Evolutionary conservation across 257 asterid genomes (phyloP), one percentile per base, ranked within the genome.

Genomic region (Capsicum baccatum): DNA sequence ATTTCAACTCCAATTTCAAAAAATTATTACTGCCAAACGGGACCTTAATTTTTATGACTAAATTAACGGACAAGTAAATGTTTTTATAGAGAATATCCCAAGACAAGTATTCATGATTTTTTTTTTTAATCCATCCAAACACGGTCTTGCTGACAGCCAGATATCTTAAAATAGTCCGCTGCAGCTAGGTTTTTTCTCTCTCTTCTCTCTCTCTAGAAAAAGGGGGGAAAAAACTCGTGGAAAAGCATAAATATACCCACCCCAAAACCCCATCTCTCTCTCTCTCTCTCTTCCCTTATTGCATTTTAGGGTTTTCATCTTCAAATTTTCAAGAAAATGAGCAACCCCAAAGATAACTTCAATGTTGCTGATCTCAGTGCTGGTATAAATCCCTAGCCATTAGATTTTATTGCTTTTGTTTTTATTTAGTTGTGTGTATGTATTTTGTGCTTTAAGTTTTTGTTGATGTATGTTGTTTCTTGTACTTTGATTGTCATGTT

Each of bases 341-440:
- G 87, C 83, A 79, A 80, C 90, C 47, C 71, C 83, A 87, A 87
- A 79, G 91, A 87, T 3, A 87, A n/a, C 82, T 83, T 83, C 82
- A 71, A 82, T 35, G 87, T 89, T 82, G 81, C 91, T 74, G 91
- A 89, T 89, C 91, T 85, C 80, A 85, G 86, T 39, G 62, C 89
- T 33, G 91, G 91, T 89, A 84, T 39, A 19, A 12, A 33, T 37
- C 15, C 44, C 33, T 26, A 26, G 2, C 33, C 33, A 26, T 26
- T 26, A 26, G 33, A 26, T 26, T 26, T 26, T 26, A 26, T 26
- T 26, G 33, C 33, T 26, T 26, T 26, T 26, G 33, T 26, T 26
- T 26, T 26, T 26, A 26, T 26, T 26, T 26, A 26, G 33, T 26
- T 26, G 1, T 26, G 33, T 26, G 33, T 1, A 26, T 26, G 33